Percentiles rank a stretch among this genome's conserved stretches.
phyloP scores from a whole-genome alignment of 345 rosid genomes.

The Rhodamnia argentea region DNA sequence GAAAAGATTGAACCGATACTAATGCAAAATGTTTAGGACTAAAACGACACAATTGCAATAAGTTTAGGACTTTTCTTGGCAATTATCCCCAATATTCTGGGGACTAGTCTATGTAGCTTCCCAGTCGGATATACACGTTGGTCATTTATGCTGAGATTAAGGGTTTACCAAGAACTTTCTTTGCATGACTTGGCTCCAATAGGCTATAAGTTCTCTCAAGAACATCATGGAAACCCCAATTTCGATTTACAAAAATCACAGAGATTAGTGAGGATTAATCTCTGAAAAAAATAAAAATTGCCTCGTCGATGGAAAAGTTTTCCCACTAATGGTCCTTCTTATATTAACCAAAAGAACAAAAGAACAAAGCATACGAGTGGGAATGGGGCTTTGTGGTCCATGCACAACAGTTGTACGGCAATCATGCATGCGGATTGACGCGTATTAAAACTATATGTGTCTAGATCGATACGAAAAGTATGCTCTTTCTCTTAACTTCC shows the following conservation, averaged over 20 bases:
- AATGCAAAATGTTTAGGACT: too few species aligned
- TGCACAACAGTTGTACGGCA: neutral
- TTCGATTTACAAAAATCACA: neutral
- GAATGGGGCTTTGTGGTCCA: neutral
- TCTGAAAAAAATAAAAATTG: neutral
- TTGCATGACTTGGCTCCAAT: neutral
- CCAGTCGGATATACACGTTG: neutral
- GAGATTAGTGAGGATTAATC: neutral
- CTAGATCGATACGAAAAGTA: neutral
- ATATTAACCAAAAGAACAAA: neutral
- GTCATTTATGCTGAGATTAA: neutral
- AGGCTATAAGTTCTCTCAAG: neutral
- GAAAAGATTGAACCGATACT: too few species aligned
- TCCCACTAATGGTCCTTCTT: neutral
- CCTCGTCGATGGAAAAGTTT: neutral
- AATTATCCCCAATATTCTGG: too few species aligned
- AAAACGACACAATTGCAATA: too few species aligned
- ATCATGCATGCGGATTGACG: neutral
- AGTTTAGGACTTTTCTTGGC: too few species aligned
- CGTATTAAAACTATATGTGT: neutral
- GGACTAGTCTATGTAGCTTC: neutral
- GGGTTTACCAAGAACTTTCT: neutral
- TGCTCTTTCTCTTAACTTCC: neutral
- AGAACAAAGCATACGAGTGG: neutral
- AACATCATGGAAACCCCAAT: neutral